A percentile compares a stretch with the other conserved stretches of the same genome.
These are phyloP conservation scores for Trichosporon faecale DNA, from an alignment of 1,284 basidiomycete genomes.

Conservation along the genomic window DNA sequence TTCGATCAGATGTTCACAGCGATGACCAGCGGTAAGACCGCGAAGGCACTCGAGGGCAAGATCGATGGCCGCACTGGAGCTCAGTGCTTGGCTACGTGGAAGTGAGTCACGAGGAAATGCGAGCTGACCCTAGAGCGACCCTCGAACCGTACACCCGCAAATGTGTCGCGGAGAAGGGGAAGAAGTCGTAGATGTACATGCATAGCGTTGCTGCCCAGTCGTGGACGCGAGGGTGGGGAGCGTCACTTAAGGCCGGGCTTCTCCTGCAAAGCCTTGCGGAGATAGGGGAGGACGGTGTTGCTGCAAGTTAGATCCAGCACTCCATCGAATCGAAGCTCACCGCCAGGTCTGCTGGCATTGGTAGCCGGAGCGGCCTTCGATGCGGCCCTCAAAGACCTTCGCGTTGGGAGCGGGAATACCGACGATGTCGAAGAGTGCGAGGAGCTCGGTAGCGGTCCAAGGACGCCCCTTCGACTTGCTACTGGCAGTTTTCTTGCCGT, in stretches of 20 bases:
- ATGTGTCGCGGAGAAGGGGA: background rate
- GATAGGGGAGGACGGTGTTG: conserved; percentile 15
- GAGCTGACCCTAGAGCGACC: background rate
- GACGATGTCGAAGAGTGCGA: conserved; percentile 11
- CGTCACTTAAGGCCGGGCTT: conserved; percentile 9
- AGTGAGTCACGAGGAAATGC: background rate
- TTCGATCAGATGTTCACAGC: background rate
- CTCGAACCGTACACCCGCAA: background rate
- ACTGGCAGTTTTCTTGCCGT: background rate
- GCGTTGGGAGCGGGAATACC: background rate
- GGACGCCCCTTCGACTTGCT: background rate
- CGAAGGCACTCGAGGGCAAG: background rate
- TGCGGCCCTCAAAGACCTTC: conserved; percentile 16
- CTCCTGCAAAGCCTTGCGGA: conserved; percentile 12
- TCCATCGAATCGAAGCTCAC: conserved; percentile 7
- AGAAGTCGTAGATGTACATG: background rate
- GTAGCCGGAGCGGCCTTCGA: conserved; percentile 15
- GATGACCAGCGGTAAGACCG: background rate
- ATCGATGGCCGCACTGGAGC: background rate
- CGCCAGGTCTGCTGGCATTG: conserved; percentile 20
- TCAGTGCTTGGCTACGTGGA: background rate
- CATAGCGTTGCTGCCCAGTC: background rate
- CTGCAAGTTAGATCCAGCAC: conserved; percentile 3
- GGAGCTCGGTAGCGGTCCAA: conserved; percentile 17
- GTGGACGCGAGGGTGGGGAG: background rate